Base-by-base conservation (phyloP, 352 stramenopile genomes). In the Aphanomyces invadans region DNA sequence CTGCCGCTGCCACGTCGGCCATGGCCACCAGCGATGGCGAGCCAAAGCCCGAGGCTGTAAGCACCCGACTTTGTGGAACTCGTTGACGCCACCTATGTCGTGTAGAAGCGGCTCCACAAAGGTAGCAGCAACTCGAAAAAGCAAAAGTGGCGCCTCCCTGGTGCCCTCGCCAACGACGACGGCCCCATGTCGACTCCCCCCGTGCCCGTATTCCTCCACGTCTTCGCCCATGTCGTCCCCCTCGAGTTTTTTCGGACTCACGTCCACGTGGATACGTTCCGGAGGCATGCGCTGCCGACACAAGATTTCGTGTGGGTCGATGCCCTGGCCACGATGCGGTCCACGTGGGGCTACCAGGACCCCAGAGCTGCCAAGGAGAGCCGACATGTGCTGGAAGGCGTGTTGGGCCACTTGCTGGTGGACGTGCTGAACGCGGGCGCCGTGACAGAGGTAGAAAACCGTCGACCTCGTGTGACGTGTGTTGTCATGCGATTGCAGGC, bases 381-480 rank as follows among this genome's bases (percentile, higher is more conserved):
- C 21, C 46, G 52, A 10, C 26, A 67, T 19, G 65, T 66, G 10
- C 32, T 70, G 21, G 65, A 56, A 60, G 55, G 28, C 29, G 65
- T 60, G 7, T 73, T 92, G 73, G 80, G 88, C 44, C 65, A 68
- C 5, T 71, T 92, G 2, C 60, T 89, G 5, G 65, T 79, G 44
- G 84, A 92, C 52, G 73, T 78, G 15, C 70, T 92, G 12, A 76
- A 74, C 55, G 82, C 78, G 0, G 76, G 76, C 28, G 61, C 70
- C 15, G 77, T 93, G 4, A 73, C 78, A 57, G 57, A 76, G 10
- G 79, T 79, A 5, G n/a, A n/a, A n/a, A n/a, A n/a, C n/a, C n/a
- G n/a, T n/a, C n/a, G n/a, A n/a, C n/a, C n/a, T n/a, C n/a, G n/a
- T n/a, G n/a, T n/a, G n/a, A n/a, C n/a, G n/a, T n/a, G n/a, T n/a